phyloP scores from a whole-genome alignment of 176 grass and related monocot species.

The Oryza brachyantha region DNA sequence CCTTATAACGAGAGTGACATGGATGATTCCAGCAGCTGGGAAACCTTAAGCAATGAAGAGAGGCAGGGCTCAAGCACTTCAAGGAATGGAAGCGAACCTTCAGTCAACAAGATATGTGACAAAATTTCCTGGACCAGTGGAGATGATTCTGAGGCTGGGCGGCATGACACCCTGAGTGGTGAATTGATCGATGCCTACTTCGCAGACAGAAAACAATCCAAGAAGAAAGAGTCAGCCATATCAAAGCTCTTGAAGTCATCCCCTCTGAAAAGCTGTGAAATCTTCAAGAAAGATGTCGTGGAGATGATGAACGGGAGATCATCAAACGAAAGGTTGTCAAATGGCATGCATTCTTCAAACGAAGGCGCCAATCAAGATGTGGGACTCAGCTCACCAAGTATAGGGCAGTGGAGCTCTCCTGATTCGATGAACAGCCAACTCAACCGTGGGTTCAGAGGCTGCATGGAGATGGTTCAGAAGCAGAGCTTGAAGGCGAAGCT shows the following conservation, averaged over 20 bases:
- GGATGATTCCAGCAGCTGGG: conserved; percentile 76
- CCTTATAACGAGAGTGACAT: conserved; percentile 46
- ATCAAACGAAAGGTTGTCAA: conserved; percentile 21
- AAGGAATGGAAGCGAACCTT: conserved; percentile 59
- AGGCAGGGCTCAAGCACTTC: conserved; percentile 61
- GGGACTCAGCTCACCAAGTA: conserved; percentile 44
- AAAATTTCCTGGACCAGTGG: conserved; percentile 46
- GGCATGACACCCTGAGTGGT: conserved; percentile 1
- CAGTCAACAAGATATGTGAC: conserved; percentile 52
- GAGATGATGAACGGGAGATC: conserved; percentile 30
- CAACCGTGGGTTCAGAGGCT: conserved; percentile 59
- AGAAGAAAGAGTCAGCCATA: conserved; percentile 77
- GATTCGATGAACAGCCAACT: conserved; percentile 64
- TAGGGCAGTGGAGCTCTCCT: conserved; percentile 68
- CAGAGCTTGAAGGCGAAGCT: conserved; percentile 85
- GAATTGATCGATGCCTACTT: conserved; percentile 29
- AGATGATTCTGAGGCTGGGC: conserved; percentile 26
- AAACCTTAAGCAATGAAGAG: conserved; percentile 72
- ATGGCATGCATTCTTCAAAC: conserved; percentile 39
- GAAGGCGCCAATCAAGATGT: conserved; percentile 37
- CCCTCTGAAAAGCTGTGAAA: conserved; percentile 47
- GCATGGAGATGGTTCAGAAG: conserved; percentile 83
- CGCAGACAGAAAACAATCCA: conserved; percentile 42
- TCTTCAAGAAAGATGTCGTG: conserved; percentile 1
- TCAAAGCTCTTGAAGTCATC: conserved; percentile 72